These are phyloP conservation scores for Aureobasidium uvarum DNA, from an alignment of 2,329 filamentous ascomycete genomes.

Conservation along the genomic window DNA sequence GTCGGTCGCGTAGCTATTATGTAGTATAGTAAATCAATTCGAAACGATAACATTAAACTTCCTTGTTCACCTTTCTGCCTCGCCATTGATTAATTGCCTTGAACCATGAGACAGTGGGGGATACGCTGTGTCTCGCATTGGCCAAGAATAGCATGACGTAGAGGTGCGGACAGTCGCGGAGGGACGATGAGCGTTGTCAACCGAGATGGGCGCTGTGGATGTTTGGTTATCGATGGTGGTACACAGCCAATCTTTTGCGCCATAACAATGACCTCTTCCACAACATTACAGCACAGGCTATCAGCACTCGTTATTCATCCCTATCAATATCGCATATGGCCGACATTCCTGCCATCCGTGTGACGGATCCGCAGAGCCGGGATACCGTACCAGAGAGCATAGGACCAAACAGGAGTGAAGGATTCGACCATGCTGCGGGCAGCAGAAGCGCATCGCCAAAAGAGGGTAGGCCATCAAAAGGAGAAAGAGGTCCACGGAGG, in stretches of 20 bases:
- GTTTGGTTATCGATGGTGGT: background rate
- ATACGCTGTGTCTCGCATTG: background rate
- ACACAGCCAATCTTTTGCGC: background rate
- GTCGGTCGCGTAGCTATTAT: constrained; percentile 15
- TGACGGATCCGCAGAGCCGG: constrained; percentile 44
- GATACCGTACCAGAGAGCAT: constrained; percentile 34
- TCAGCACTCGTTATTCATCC: constrained; percentile 16
- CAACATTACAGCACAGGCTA: constrained; percentile 9
- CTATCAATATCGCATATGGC: constrained; percentile 35
- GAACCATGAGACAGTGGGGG: background rate
- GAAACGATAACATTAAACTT: constrained; percentile 2
- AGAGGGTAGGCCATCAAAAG: constrained; percentile 11
- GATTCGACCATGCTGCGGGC: constrained; percentile 16
- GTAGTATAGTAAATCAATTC: constrained; percentile 18
- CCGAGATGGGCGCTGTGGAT: constrained; percentile 7
- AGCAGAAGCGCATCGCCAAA: constrained; percentile 32
- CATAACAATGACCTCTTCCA: constrained; percentile 2
- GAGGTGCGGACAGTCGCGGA: background rate
- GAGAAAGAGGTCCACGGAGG: background rate
- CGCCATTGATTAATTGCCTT: background rate
- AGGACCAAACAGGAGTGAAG: constrained; percentile 17
- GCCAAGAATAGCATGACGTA: constrained; percentile 26
- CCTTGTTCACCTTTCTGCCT: no score
- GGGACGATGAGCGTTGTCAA: constrained; percentile 16
- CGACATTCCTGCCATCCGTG: constrained; percentile 46